These are phyloP conservation scores for Ceratobasidium papillatum DNA, from an alignment of 1,284 basidiomycete genomes.

Conservation along the genomic window DNA sequence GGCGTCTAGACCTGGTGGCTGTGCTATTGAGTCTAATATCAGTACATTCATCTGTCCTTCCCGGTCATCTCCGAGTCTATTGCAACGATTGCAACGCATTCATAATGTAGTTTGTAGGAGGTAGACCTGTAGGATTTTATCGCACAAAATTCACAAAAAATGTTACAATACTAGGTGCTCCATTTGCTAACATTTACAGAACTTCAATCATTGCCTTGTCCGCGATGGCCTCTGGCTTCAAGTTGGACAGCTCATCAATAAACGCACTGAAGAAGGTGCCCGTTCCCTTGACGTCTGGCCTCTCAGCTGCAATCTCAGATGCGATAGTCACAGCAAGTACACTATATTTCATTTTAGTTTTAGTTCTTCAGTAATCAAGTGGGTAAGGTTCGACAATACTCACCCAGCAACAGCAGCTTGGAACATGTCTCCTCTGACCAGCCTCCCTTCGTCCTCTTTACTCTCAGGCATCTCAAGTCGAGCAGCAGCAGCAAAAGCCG, in stretches of 20 bases:
- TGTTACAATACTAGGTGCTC: no score
- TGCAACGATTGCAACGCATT: not conserved
- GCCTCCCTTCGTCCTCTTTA: slow-evolving; percentile 52
- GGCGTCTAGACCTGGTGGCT: not conserved
- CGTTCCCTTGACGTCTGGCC: slow-evolving; percentile 77
- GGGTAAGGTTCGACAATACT: slow-evolving; percentile 47
- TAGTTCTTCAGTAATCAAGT: slow-evolving; percentile 25
- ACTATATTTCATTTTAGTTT: slow-evolving; percentile 53
- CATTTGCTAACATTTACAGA: no score
- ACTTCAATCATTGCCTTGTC: slow-evolving; percentile 62
- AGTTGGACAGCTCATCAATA: slow-evolving; percentile 79
- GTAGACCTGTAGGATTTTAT: not conserved
- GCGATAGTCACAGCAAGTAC: slow-evolving; percentile 85
- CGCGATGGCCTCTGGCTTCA: slow-evolving; percentile 66
- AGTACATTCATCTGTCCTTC: no score
- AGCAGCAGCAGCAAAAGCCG: slow-evolving; percentile 80
- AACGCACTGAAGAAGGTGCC: slow-evolving; percentile 89
- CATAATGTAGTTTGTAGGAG: not conserved
- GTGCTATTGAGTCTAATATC: no score
- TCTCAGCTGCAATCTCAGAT: slow-evolving; percentile 78
- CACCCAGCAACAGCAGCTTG: slow-evolving; percentile 80
- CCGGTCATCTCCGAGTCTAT: no score
- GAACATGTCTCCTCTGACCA: slow-evolving; percentile 78
- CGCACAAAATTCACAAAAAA: no score
- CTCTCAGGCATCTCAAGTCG: slow-evolving; percentile 53